Base-by-base conservation (phyloP, 371 early-diverging fungal species). In the Capillidium rhysosporum region DNA sequence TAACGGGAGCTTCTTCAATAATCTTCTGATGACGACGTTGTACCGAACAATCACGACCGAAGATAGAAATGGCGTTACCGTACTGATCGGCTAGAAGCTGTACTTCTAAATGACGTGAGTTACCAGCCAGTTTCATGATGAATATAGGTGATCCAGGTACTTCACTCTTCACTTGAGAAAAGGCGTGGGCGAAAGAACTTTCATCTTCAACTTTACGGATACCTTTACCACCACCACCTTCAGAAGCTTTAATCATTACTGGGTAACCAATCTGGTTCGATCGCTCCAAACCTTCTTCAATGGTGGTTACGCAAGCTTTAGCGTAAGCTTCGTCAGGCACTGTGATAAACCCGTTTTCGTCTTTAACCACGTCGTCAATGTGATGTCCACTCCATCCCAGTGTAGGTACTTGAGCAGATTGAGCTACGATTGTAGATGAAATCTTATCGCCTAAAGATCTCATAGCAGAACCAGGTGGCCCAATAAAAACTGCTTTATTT, bases 211-310 rank as follows among this genome's bases (percentile, higher is more conserved):
- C 93, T 68, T 83, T 86, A 58, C 95, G 84, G 58, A 98, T 98
- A 61, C 98, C 98, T 70, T 98, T 98, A 54, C 99, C 99, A 59
- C 99, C 99, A 55, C 99, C 99, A 63, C 97, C 97, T 69, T 96
- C 93, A 10, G 89, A 89, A n/a, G 95, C 97, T 70, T 98, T 98
- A 67, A 97, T 87, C 95, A 98, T 96, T 61, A 97, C 76, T 12
- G 98, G 98, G 68, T 82, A 98, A 1, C 93, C 95, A 46, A 96
- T 89, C 59, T 78, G 71, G 54, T 79, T 75, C 2, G 94, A 92
- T 57, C 84, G 80, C 30, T 63, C 60, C 40, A 95, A 66, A 58
- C 82, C 89, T 57, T 87, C 77, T 34, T 82, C 79, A 40, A 77
- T 77, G 54, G 72, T 77, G 52, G 70, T 76, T 24, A 88, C 81